phyloP scores from a whole-genome alignment of 441 rosid genomes.

The Populus hybrid region DNA sequence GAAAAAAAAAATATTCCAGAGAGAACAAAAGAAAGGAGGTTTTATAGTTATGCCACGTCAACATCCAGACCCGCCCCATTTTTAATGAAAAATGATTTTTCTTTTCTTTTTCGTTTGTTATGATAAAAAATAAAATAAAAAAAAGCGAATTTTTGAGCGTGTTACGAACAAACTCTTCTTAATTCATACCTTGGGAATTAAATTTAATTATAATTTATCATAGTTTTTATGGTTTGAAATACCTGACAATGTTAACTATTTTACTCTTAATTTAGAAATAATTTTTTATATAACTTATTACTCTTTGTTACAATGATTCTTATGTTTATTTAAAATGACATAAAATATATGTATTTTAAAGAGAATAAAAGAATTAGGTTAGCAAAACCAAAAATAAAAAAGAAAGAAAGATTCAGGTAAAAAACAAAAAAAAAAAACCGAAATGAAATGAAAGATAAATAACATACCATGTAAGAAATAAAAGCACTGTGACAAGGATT shows the following conservation, averaged over 20 bases:
- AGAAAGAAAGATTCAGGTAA: no score
- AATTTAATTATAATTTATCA: no score
- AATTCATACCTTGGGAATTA: background rate
- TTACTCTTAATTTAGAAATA: no score
- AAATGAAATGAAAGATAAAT: no score
- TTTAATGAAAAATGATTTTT: background rate
- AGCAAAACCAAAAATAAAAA: background rate
- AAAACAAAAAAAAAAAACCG: no score
- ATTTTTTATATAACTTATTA: no score
- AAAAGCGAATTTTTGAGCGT: background rate
- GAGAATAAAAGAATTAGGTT: background rate
- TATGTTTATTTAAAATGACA: no score
- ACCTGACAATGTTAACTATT: background rate
- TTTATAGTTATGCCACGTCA: background rate
- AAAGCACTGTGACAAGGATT: no score
- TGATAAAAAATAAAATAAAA: background rate
- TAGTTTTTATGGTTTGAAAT: background rate
- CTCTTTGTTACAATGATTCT: background rate
- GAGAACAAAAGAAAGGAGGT: background rate
- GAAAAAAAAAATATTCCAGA: background rate
- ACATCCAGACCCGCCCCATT: background rate
- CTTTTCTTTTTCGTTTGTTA: background rate
- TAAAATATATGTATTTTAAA: background rate
- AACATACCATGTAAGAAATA: no score
- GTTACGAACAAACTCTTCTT: background rate